These are phyloP conservation scores for Endothia cerciana DNA, from an alignment of 2,329 filamentous ascomycete genomes.

Conservation along the genomic window DNA sequence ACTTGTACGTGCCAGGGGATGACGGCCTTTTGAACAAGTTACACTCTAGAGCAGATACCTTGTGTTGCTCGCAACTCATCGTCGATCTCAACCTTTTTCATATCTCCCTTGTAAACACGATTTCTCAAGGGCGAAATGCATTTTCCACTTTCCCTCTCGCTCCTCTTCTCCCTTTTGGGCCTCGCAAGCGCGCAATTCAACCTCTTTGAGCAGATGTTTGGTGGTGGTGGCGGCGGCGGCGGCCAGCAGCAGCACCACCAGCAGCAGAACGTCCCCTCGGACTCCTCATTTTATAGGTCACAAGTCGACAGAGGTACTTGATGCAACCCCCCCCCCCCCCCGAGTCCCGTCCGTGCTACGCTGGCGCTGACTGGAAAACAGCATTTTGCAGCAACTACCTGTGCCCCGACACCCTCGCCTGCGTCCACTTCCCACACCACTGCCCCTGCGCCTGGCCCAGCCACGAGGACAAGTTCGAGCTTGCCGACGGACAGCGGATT, in stretches of 20 bases:
- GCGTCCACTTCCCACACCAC: conserved; percentile 95
- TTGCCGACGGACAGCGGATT: conserved; percentile 71
- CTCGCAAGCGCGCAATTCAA: conserved; percentile 80
- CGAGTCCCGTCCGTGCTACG: conserved; percentile 1
- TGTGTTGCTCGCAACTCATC: neutral
- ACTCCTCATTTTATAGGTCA: conserved; percentile 77
- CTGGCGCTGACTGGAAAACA: conserved; percentile 37
- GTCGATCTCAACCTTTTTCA: neutral
- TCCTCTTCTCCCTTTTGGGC: conserved; percentile 62
- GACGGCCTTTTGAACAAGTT: neutral
- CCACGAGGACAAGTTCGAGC: conserved; percentile 77
- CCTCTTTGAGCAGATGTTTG: conserved; percentile 99
- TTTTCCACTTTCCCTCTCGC: conserved; percentile 41
- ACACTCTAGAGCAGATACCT: neutral
- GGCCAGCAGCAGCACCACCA: conserved; percentile 56
- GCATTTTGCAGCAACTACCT: conserved; percentile 93
- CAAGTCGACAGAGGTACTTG: conserved; percentile 67
- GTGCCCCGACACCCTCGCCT: conserved; percentile 90
- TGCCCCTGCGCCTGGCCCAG: conserved; percentile 86
- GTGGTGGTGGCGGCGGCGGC: conserved; percentile 53
- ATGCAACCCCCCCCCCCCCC: neutral
- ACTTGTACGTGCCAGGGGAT: conserved; percentile 16
- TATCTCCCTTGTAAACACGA: neutral
- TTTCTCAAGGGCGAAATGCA: conserved; percentile 31
- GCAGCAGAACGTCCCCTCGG: conserved; percentile 81